A percentile compares a stretch with the other conserved stretches of the same genome.
These are phyloP conservation scores for Plasmodium yoelii DNA, from an alignment of 169 alveolate genomes.

Conservation along the genomic window DNA sequence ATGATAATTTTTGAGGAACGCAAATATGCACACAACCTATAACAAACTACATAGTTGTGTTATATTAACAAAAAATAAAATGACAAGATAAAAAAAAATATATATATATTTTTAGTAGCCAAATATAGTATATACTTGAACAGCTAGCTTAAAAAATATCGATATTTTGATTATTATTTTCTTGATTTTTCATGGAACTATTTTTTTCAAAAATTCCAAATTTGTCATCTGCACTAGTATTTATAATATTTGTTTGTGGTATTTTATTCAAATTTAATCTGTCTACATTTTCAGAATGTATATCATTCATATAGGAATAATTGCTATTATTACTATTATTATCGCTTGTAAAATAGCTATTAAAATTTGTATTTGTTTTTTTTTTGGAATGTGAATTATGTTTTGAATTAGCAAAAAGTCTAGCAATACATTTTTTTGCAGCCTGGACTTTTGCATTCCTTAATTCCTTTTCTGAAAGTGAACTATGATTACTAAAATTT, in stretches of 20 bases:
- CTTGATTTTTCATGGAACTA: conserved; percentile 2
- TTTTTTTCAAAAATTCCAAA: neutral
- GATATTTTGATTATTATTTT: conserved; percentile 14
- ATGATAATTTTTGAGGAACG: too few species aligned
- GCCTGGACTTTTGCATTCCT: conserved; percentile 85
- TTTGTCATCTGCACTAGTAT: conserved; percentile 1
- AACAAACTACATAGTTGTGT: too few species aligned
- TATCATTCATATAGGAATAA: too few species aligned
- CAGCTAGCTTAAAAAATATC: conserved; percentile 17
- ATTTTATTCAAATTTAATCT: neutral
- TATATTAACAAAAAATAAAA: too few species aligned
- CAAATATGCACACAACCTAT: too few species aligned
- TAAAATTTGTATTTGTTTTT: conserved; percentile 14
- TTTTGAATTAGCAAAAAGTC: conserved; percentile 81
- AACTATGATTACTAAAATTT: conserved; percentile 17
- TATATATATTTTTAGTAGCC: too few species aligned
- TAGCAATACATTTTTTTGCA: conserved; percentile 83
- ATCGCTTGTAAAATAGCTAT: neutral
- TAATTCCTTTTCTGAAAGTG: conserved; percentile 54
- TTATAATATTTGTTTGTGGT: conserved; percentile 18
- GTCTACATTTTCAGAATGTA: too few species aligned
- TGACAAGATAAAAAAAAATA: too few species aligned
- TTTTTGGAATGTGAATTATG: conserved; percentile 69
- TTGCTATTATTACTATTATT: conserved; percentile 8
- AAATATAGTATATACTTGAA: too few species aligned